These are phyloP conservation scores for Dispira parvispora DNA, from an alignment of 192 early-diverging fungal species.

Conservation along the genomic window DNA sequence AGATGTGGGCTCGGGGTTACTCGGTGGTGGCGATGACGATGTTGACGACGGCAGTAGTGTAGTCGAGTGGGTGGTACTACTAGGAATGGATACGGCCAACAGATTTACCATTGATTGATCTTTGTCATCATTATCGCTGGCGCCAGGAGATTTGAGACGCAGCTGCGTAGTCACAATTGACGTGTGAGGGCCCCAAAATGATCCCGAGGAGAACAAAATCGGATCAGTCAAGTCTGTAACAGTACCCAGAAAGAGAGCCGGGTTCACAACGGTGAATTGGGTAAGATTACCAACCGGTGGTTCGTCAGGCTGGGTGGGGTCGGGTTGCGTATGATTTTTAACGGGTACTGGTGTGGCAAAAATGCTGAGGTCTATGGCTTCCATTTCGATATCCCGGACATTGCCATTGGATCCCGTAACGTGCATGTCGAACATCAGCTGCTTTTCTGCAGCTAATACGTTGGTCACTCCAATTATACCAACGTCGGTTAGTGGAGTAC, in stretches of 20 bases:
- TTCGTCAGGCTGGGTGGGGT: constrained; percentile 4
- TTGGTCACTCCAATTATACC: constrained; percentile 29
- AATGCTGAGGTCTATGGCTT: constrained; percentile 36
- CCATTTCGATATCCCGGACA: constrained; percentile 35
- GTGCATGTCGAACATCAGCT: constrained; percentile 48
- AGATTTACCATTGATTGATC: not conserved
- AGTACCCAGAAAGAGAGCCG: constrained; percentile 12
- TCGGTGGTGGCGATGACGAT: not conserved
- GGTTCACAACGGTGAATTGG: not conserved
- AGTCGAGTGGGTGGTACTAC: not conserved
- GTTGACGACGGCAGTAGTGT: not conserved
- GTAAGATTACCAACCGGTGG: not conserved
- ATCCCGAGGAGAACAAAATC: constrained; percentile 10
- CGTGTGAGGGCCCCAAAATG: constrained; percentile 1
- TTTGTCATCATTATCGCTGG: not conserved
- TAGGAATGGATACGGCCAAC: not conserved
- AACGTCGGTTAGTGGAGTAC: constrained; percentile 27
- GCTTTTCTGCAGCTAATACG: constrained; percentile 47
- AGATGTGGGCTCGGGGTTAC: constrained; percentile 3
- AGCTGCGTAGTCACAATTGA: constrained; percentile 8
- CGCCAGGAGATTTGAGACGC: constrained; percentile 4
- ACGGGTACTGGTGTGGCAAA: constrained; percentile 36
- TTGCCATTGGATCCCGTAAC: constrained; percentile 36
- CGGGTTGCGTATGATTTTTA: constrained; percentile 14
- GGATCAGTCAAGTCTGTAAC: constrained; percentile 14